Conservation (phyloP, 2,329 filamentous ascomycete species). For the Aspergillus thermomutatus region DNA sequence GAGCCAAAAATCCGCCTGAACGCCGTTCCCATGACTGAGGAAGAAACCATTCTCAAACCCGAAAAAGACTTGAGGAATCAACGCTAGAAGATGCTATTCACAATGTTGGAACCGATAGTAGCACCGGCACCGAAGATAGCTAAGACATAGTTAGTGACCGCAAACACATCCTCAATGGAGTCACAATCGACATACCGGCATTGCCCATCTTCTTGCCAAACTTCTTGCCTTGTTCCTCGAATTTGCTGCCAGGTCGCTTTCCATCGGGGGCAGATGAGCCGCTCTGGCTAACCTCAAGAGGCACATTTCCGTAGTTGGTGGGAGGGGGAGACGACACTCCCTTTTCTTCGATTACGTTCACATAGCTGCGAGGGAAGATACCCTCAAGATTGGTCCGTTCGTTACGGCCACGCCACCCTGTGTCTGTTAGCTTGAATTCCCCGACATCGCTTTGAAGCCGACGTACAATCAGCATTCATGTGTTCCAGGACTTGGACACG, state of each 20-base stretch:
- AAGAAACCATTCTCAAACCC: background rate
- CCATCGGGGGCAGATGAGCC: constrained; percentile 43
- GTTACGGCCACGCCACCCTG: constrained; percentile 79
- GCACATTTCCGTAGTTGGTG: constrained; percentile 58
- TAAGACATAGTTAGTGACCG: constrained; percentile 28
- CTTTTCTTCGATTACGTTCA: constrained; percentile 67
- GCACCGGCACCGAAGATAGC: constrained; percentile 93
- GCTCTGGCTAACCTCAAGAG: constrained; percentile 67
- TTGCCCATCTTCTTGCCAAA: constrained; percentile 92
- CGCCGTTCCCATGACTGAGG: background rate
- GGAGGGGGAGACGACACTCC: constrained; percentile 37
- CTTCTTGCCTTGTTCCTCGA: constrained; percentile 80
- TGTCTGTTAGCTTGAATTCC: background rate
- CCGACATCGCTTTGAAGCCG: background rate
- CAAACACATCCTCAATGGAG: background rate
- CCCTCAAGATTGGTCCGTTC: constrained; percentile 78
- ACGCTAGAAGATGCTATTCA: constrained; percentile 79
- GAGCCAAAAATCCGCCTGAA: background rate
- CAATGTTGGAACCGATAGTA: constrained; percentile 83
- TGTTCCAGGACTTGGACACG: constrained; percentile 77
- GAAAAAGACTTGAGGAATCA: background rate
- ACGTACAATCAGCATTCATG: constrained; percentile 85
- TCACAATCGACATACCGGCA: constrained; percentile 43
- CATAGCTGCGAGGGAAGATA: constrained; percentile 93
- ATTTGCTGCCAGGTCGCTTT: constrained; percentile 55